These are phyloP conservation scores for Microbotryomycetes sp. DNA, from an alignment of 1,284 basidiomycete genomes.

Conservation along the genomic window DNA sequence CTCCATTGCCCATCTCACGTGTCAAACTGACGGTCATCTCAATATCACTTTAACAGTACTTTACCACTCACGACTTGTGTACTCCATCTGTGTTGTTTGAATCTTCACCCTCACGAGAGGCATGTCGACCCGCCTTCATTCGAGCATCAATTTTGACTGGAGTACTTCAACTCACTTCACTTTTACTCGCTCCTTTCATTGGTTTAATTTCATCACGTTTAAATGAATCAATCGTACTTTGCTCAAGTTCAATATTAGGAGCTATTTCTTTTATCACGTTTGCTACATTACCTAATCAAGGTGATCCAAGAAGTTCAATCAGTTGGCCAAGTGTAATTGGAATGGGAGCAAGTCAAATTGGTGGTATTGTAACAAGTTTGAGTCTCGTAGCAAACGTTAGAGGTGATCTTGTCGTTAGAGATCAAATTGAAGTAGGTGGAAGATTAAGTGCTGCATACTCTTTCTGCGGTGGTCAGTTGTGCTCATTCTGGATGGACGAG, in stretches of 20 bases:
- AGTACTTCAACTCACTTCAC: constrained; percentile 29
- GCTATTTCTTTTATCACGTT: constrained; percentile 10
- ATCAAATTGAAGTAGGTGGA: constrained; percentile 25
- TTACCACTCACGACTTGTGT: constrained; percentile 11
- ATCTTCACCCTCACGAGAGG: not conserved
- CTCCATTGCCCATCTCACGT: too few species aligned
- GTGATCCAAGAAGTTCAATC: constrained; percentile 11
- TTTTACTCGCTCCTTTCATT: constrained; percentile 28
- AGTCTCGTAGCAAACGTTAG: constrained; percentile 25
- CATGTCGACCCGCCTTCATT: constrained; percentile 29
- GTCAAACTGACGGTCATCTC: not conserved
- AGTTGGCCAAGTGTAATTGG: constrained; percentile 16
- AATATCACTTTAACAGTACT: constrained; percentile 8
- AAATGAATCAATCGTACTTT: constrained; percentile 8
- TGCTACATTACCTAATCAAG: constrained; percentile 7
- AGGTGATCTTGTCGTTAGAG: not conserved
- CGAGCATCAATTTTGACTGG: constrained; percentile 31
- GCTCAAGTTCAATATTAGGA: constrained; percentile 16
- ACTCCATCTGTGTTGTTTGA: not conserved
- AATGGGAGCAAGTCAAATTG: constrained; percentile 24
- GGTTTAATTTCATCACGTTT: constrained; percentile 6
- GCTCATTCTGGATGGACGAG: not conserved
- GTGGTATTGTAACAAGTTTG: constrained; percentile 26
- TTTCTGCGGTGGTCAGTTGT: constrained; percentile 26
- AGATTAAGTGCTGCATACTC: constrained; percentile 27